A percentile compares a stretch with the other conserved stretches of the same genome.
Conservation (phyloP, 2,329 filamentous ascomycete species). For the Xylariaceae sp. region DNA sequence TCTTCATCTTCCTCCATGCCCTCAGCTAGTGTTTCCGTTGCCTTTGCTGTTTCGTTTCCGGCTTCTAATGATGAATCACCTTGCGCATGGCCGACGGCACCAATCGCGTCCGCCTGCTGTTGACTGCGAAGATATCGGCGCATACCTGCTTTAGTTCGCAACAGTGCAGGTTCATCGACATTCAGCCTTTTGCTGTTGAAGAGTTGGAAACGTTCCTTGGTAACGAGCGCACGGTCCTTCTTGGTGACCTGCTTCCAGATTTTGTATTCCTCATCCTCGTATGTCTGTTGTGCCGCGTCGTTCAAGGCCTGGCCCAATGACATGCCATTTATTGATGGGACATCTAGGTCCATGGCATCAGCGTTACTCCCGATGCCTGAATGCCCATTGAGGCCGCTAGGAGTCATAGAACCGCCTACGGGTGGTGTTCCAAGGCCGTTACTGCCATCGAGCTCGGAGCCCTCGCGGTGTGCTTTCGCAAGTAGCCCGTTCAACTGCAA, state of each 20-base stretch:
- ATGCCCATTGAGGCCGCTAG: constrained; percentile 72
- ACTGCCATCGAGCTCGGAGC: constrained; percentile 84
- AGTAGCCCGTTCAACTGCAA: constrained; percentile 71
- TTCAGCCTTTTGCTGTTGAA: constrained; percentile 88
- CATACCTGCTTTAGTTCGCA: constrained; percentile 88
- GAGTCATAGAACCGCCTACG: constrained; percentile 76
- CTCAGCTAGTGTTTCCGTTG: constrained; percentile 83
- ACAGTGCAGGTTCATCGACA: constrained; percentile 82
- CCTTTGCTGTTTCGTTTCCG: constrained; percentile 55
- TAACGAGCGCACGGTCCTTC: constrained; percentile 86
- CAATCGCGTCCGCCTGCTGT: constrained; percentile 67
- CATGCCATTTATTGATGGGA: constrained; percentile 71
- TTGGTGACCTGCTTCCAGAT: constrained; percentile 99
- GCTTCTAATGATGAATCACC: constrained; percentile 55
- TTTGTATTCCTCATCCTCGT: constrained; percentile 94
- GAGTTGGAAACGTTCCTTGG: constrained; percentile 84
- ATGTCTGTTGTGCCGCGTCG: constrained; percentile 74
- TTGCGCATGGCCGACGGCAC: constrained; percentile 47
- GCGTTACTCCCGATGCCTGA: constrained; percentile 74
- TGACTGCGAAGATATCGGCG: constrained; percentile 83
- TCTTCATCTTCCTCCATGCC: constrained; percentile 93
- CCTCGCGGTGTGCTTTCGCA: constrained; percentile 65
- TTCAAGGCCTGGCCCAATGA: constrained; percentile 68
- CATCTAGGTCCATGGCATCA: constrained; percentile 89
- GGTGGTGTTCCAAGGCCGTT: constrained; percentile 89